Evolutionary conservation across 495 filamentous ascomycete genomes (phyloP).

Genomic region (Xylaria grammica): DNA sequence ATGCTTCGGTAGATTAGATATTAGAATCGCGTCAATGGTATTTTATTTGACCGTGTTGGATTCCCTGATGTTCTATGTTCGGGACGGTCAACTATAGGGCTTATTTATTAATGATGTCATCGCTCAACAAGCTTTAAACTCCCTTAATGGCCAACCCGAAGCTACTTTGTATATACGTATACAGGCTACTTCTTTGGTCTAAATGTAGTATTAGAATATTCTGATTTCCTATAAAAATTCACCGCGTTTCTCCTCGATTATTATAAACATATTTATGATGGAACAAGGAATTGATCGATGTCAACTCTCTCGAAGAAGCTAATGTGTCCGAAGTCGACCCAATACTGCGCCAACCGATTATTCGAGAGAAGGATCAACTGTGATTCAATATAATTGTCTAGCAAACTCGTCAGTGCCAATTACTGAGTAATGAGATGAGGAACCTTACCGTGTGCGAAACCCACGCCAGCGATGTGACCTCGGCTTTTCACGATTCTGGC

Average conservation of each 20-base stretch:
- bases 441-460: slow-evolving; percentile 71
- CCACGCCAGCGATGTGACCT: slow-evolving; percentile 76
- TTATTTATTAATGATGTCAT: too few relatives aligned
- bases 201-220: too few relatives aligned
- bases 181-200: too few relatives aligned
- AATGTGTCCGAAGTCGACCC: slow-evolving; percentile 78
- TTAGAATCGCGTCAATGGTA: too few relatives aligned
- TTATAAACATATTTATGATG: slow-evolving; percentile 18
- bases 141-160: too few relatives aligned
- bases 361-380: slow-evolving; percentile 81
- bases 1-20: slow-evolving; percentile 31
- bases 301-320: slow-evolving; percentile 81
- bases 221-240: too few relatives aligned
- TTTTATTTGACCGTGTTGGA: too few relatives aligned
- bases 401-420: slow-evolving; percentile 9
- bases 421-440: background rate
- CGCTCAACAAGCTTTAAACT: too few relatives aligned
- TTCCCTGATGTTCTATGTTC: too few relatives aligned
- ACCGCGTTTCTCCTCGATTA: too few relatives aligned
- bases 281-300: slow-evolving; percentile 63
- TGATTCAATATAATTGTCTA: slow-evolving; percentile 74
- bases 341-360: slow-evolving; percentile 80
- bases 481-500: slow-evolving; percentile 74
- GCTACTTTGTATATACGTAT: too few relatives aligned
- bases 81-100: too few relatives aligned